Evolutionary conservation across 768 basidiomycete genomes (phyloP).

Genomic region (Russula brevipes): DNA sequence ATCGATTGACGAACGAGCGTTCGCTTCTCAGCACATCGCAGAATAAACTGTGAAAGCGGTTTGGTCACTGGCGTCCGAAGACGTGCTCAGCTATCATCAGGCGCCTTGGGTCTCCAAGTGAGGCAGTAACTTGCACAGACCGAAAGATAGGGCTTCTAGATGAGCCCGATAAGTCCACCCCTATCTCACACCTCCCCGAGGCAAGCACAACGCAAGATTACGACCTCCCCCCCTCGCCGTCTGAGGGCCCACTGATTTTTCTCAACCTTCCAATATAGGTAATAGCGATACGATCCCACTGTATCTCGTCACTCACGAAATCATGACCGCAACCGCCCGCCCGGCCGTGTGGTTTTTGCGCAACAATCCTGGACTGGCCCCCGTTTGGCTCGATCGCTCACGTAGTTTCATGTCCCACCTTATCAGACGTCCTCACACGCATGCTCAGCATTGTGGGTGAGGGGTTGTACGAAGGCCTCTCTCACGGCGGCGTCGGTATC

Average conservation of each 20-base stretch:
- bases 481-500: background rate
- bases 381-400: background rate
- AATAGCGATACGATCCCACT: background rate
- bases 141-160: conserved; percentile 18
- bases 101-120: background rate
- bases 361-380: background rate
- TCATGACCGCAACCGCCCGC: background rate
- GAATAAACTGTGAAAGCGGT: background rate
- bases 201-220: background rate
- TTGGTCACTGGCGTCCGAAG: background rate
- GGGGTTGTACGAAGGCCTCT: background rate
- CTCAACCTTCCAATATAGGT: background rate
- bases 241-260: background rate
- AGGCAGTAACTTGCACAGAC: conserved; percentile 1
- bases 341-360: background rate
- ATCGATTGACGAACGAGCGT: conserved; percentile 7
- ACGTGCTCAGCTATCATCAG: background rate
- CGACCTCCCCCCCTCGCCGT: background rate
- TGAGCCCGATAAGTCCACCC: conserved; percentile 20
- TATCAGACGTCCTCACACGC: background rate
- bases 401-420: background rate
- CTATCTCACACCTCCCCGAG: conserved; percentile 5
- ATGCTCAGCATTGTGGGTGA: background rate
- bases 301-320: background rate
- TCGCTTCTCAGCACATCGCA: conserved; percentile 15